Evolutionary conservation across 2,329 filamentous ascomycete genomes (phyloP), one percentile per base, ranked within the genome.

Genomic region (Paraconiothyrium sp.): DNA sequence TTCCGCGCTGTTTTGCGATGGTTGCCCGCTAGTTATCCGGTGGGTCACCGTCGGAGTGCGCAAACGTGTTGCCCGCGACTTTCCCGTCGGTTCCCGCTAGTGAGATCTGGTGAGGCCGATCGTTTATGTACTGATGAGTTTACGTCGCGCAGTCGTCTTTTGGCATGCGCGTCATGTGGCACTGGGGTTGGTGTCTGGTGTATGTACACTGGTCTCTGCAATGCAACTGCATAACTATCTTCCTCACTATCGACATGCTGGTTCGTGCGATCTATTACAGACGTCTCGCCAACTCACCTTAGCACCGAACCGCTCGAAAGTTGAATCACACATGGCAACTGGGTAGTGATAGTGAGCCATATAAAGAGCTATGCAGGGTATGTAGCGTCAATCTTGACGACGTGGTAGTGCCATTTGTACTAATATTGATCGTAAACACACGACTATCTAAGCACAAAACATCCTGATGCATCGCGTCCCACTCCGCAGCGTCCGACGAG

Each of bases 41-140:
- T 55, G 52, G 39, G 52, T 55, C 39, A 6, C 52, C 39, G 52
- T 46, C 52, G 52, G 52, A 13, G 9, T 34, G 27, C 16, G 16
- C 11, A 52, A 30, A 13, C 22, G 2, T 46, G 14, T 44, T 46
- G 39, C 39, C 39, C 52, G 52, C n/a, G 16, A n/a, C 39, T 55
- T 55, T 55, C 16, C 52, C 52, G 52, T 55, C 52, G 52, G 52
- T 46, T 46, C 51, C 51, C 51, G 51, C 51, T 20, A 32, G 34
- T 14, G 34, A 9, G 16, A 9, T 24, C 39, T 51, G 32, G 34
- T 32, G 49, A 39, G n/a, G n/a, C 32, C n/a, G 32, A 4, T 51
- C 24, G 11, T 27, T 37, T 39, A 27, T 37, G 16, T 34, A 16
- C 7, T 32, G 27, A 49, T 22, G 27, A 13, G 2, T 34, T 49